Conservation (phyloP, 306 rosid genomes). For the Vicia villosa region DNA sequence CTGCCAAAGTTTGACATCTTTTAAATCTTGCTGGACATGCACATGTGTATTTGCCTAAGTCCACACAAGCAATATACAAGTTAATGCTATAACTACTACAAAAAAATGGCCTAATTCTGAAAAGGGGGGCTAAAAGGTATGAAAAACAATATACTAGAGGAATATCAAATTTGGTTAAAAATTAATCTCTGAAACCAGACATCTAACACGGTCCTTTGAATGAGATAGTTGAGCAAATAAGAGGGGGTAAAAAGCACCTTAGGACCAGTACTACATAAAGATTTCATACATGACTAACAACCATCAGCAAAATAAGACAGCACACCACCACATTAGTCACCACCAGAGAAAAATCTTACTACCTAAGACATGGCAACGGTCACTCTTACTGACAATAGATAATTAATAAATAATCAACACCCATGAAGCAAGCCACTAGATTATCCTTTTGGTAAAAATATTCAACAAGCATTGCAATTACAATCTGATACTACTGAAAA, state of each 20-base stretch:
- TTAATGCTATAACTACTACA: slow-evolving; percentile 1
- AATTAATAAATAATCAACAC: slow-evolving; percentile 17
- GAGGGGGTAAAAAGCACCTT: background rate
- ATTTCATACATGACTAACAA: slow-evolving; percentile 12
- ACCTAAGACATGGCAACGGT: background rate
- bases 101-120: background rate
- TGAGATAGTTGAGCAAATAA: slow-evolving; percentile 13
- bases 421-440: slow-evolving; percentile 6
- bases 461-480: slow-evolving; percentile 25
- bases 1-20: slow-evolving; percentile 99
- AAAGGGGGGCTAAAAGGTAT: background rate
- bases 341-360: slow-evolving; percentile 4
- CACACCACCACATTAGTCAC: background rate
- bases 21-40: slow-evolving; percentile 76
- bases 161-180: background rate
- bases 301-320: slow-evolving; percentile 19
- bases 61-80: slow-evolving; percentile 31
- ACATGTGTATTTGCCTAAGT: slow-evolving; percentile 92
- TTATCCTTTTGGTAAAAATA: background rate
- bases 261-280: slow-evolving; percentile 2
- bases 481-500: slow-evolving; percentile 3
- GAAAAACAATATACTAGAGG: slow-evolving; percentile 11
- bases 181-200: background rate
- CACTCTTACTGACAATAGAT: background rate
- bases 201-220: background rate